Percentiles rank a stretch among this genome's conserved stretches.
Evolutionary conservation across 345 rosid genomes (phyloP).

Genomic region (Fremontodendron californicum): DNA sequence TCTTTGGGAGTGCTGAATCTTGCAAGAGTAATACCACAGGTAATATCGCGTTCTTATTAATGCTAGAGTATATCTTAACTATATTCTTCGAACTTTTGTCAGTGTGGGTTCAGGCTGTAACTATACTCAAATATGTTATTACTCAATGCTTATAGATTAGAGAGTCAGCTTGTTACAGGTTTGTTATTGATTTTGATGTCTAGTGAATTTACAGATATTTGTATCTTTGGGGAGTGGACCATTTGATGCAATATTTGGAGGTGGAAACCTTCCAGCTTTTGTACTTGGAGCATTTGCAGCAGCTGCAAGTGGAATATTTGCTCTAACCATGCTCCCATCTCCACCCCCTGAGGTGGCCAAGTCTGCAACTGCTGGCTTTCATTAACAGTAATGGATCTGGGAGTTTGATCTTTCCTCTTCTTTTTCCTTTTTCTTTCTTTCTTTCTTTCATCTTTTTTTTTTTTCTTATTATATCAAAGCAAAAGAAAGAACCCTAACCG

Average conservation of each 20-base stretch:
- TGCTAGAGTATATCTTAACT: background rate
- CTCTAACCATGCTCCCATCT: slow-evolving; percentile 60
- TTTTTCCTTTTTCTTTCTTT: too few relatives aligned
- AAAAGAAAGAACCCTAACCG: background rate
- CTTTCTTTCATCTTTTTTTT: too few relatives aligned
- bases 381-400: slow-evolving; percentile 13
- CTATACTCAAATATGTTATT: background rate
- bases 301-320: slow-evolving; percentile 46
- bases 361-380: slow-evolving; percentile 28
- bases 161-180: background rate
- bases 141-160: background rate
- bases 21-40: slow-evolving; percentile 83
- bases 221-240: slow-evolving; percentile 65
- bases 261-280: too few relatives aligned
- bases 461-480: background rate
- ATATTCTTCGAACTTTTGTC: background rate
- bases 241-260: slow-evolving; percentile 56
- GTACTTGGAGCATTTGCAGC: slow-evolving; percentile 64
- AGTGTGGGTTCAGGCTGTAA: too few relatives aligned
- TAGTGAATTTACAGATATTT: slow-evolving; percentile 43
- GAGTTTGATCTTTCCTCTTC: background rate
- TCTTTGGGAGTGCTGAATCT: slow-evolving; percentile 75
- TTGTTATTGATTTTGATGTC: background rate
- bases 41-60: slow-evolving; percentile 10
- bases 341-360: slow-evolving; percentile 48